phyloP scores from a whole-genome alignment of 2,329 filamentous ascomycete species.

The Xylaria sp. region DNA sequence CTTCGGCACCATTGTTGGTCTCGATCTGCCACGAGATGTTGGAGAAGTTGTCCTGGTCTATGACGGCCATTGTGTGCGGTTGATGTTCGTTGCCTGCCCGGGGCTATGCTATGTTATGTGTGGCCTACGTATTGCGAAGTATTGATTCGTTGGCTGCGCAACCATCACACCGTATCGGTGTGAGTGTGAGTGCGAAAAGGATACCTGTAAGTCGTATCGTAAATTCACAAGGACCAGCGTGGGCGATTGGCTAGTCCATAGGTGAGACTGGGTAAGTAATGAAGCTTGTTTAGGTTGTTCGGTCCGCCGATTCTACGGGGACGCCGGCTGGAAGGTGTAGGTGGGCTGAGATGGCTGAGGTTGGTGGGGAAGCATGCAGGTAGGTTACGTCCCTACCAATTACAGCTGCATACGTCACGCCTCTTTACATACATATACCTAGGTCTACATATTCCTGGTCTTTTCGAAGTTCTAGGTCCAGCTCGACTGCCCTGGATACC shows the following conservation, averaged over 20 bases:
- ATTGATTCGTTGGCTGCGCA: slow-evolving; percentile 8
- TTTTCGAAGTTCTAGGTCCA: too few species aligned
- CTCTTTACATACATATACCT: slow-evolving; percentile 1
- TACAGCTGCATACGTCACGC: slow-evolving; percentile 30
- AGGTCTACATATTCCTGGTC: too few species aligned
- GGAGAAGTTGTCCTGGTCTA: slow-evolving; percentile 78
- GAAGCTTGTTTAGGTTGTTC: slow-evolving; percentile 5
- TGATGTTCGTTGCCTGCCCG: slow-evolving; percentile 23
- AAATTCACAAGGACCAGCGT: slow-evolving; percentile 1
- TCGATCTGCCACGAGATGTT: slow-evolving; percentile 82
- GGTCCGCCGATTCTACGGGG: neutral
- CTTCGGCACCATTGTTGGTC: slow-evolving; percentile 56
- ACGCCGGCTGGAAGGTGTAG: slow-evolving; percentile 5
- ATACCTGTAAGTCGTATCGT: slow-evolving; percentile 25
- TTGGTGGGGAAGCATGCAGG: slow-evolving; percentile 21
- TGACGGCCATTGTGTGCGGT: slow-evolving; percentile 56
- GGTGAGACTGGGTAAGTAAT: slow-evolving; percentile 15
- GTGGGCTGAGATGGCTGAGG: neutral
- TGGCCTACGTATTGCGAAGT: neutral
- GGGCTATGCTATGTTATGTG: neutral
- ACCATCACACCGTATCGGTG: slow-evolving; percentile 13
- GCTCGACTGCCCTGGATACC: too few species aligned
- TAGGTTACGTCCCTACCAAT: neutral
- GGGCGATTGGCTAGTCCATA: slow-evolving; percentile 18
- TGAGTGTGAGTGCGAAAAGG: slow-evolving; percentile 5